Evolutionary conservation across 805 yeast genomes (phyloP).

Genomic region (Debaryomyces prosopidis): DNA sequence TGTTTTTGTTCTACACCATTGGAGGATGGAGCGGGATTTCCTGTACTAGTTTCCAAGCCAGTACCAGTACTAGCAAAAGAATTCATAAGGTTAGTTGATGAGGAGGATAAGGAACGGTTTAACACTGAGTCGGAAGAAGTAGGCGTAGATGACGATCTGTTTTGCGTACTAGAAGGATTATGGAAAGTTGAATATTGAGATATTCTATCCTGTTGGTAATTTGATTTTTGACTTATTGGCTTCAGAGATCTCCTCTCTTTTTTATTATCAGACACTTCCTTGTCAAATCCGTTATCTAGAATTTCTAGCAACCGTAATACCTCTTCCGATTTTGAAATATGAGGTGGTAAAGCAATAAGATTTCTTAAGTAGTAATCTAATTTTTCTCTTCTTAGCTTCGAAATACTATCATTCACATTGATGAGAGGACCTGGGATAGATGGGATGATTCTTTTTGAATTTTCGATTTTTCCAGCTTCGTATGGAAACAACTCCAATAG

Average conservation of each 20-base stretch:
- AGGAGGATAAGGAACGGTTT: slow-evolving; percentile 19
- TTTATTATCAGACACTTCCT: slow-evolving; percentile 36
- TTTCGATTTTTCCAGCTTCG: slow-evolving; percentile 87
- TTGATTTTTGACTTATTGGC: slow-evolving; percentile 39
- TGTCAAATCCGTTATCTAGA: slow-evolving; percentile 59
- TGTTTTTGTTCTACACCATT: slow-evolving; percentile 14
- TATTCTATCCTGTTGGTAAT: slow-evolving; percentile 51
- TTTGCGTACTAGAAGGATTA: slow-evolving; percentile 7
- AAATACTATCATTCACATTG: slow-evolving; percentile 75
- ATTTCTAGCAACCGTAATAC: slow-evolving; percentile 73
- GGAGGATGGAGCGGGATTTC: not conserved
- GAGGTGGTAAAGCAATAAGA: slow-evolving; percentile 71
- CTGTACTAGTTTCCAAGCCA: not conserved
- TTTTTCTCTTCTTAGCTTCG: slow-evolving; percentile 55
- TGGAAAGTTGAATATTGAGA: slow-evolving; percentile 49
- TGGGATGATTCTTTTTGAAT: slow-evolving; percentile 78
- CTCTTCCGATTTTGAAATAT: slow-evolving; percentile 68
- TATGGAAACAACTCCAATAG: slow-evolving; percentile 81
- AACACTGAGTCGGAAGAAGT: slow-evolving; percentile 9
- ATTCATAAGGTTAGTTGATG: slow-evolving; percentile 18
- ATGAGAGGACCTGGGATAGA: slow-evolving; percentile 96
- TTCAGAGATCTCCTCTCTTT: slow-evolving; percentile 26
- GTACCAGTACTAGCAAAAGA: not conserved
- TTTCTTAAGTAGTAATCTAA: slow-evolving; percentile 51
- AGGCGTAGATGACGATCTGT: slow-evolving; percentile 28